phyloP scores from a whole-genome alignment of 306 rosid genomes.

The Trifolium dubium region DNA sequence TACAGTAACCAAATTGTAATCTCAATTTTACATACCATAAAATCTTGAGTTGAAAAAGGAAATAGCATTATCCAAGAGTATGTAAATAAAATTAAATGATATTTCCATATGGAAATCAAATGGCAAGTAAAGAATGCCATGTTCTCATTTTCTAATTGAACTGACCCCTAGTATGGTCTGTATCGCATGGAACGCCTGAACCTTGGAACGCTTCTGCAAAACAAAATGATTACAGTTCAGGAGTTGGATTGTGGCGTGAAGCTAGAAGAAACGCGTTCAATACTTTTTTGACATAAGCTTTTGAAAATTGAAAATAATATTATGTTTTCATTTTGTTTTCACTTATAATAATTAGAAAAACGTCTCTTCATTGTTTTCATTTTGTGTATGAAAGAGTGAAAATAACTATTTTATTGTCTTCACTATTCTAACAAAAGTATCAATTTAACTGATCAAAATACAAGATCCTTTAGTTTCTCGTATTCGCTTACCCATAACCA shows the following conservation, averaged over 20 bases:
- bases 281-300: not conserved
- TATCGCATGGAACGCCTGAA: conserved; percentile 73
- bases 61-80: conserved; percentile 1
- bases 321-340: not conserved
- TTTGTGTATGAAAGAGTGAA: not conserved
- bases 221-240: not conserved
- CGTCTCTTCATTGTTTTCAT: not conserved
- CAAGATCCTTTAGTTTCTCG: not conserved
- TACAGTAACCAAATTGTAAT: not conserved
- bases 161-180: conserved; percentile 63
- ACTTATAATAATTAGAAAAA: not conserved
- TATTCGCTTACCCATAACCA: conserved; percentile 24
- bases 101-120: not conserved
- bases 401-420: not conserved
- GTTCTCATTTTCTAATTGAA: conserved; percentile 1
- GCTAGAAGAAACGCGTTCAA: not conserved
- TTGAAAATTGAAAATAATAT: not conserved
- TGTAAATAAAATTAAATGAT: conserved; percentile 21
- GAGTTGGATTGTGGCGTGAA: not conserved
- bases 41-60: conserved; percentile 1
- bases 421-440: not conserved
- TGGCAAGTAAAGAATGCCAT: conserved; percentile 9
- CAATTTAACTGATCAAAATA: not conserved
- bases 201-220: conserved; percentile 76
- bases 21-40: conserved; percentile 19